Evolutionary conservation across 83 land plant genomes (phyloP).

Genomic region (Thuja plicata): DNA sequence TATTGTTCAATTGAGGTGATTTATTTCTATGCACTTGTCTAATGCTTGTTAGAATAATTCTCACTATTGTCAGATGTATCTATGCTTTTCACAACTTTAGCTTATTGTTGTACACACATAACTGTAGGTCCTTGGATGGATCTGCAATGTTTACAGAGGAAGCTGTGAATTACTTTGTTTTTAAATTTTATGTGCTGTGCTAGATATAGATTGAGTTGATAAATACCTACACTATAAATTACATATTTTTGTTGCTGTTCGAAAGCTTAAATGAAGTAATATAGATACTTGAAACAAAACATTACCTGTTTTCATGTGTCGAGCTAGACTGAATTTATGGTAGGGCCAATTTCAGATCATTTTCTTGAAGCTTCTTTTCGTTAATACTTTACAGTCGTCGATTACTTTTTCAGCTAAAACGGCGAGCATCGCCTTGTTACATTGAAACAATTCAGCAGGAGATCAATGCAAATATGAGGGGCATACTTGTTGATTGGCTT

Average conservation of each 20-base stretch:
- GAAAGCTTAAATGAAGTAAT: neutral
- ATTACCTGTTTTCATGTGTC: neutral
- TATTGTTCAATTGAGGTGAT: neutral
- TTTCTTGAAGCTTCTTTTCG: neutral
- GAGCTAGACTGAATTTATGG: neutral
- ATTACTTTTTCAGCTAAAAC: constrained; percentile 39
- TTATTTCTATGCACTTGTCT: neutral
- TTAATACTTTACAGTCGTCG: neutral
- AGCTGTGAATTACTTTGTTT: neutral
- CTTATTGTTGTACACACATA: neutral
- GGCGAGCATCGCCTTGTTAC: constrained; percentile 54
- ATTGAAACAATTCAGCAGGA: constrained; percentile 69
- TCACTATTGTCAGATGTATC: neutral
- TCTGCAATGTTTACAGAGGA: neutral
- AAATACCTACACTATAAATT: neutral
- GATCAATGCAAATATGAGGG: constrained; percentile 57
- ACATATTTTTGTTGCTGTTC: neutral
- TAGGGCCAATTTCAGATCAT: neutral
- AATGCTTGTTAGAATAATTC: neutral
- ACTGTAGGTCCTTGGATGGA: neutral
- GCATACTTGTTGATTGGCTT: constrained; percentile 74
- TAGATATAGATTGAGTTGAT: neutral
- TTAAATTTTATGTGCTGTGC: neutral
- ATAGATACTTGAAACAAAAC: neutral
- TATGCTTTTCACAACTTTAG: neutral